Conservation (phyloP, 208 protist species). For the Acanthamoeba triangularis region DNA sequence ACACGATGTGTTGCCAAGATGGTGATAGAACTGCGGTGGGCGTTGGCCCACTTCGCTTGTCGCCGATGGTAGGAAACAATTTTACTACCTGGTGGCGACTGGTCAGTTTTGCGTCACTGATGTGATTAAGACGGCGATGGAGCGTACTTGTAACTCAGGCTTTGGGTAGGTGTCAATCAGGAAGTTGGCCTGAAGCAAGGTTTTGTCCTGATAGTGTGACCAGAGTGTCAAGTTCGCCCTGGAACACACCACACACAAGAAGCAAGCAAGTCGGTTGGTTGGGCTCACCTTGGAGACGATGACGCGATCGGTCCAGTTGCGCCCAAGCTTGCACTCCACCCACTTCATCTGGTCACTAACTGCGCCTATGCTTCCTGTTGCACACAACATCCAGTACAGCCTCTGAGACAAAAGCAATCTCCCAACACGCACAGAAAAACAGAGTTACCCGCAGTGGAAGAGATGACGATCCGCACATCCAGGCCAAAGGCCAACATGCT, state of each 20-base stretch:
- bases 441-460: background rate
- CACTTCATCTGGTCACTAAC: constrained; percentile 14
- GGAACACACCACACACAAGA: background rate
- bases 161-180: background rate
- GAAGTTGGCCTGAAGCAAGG: background rate
- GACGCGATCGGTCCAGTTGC: constrained; percentile 17
- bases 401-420: no score
- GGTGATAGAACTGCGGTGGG: background rate
- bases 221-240: background rate
- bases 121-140: background rate
- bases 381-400: no score
- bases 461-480: background rate
- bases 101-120: background rate
- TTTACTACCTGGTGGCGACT: background rate
- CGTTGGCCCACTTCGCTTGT: background rate
- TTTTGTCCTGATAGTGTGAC: background rate
- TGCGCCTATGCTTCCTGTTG: background rate
- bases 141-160: background rate
- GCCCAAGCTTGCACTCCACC: background rate
- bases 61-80: background rate
- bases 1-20: constrained; percentile 1
- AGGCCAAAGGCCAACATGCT: constrained; percentile 25
- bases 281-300: background rate
- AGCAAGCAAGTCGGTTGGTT: background rate
- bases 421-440: background rate